A percentile compares a stretch with the other conserved stretches of the same genome.
Conservation (phyloP, 495 filamentous ascomycete genomes). For the Pyrenula aspistea region DNA sequence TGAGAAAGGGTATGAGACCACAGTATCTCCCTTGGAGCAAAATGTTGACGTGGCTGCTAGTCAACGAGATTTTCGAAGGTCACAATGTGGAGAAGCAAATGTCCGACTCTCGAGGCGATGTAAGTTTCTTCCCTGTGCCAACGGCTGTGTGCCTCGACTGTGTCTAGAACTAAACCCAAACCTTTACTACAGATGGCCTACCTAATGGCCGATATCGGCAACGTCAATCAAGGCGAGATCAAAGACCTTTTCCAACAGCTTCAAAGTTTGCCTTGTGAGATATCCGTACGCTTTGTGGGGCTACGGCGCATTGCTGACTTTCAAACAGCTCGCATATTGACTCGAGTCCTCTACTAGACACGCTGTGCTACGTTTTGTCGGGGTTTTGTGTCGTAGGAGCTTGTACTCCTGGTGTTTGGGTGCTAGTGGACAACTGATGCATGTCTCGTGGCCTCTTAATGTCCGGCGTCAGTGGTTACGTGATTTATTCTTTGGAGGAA, state of each 20-base stretch:
- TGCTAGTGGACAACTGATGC: no score
- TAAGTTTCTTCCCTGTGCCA: constrained; percentile 34
- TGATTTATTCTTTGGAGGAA: no score
- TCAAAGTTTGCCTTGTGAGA: constrained; percentile 71
- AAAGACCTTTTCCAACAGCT: constrained; percentile 74
- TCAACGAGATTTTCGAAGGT: constrained; percentile 84
- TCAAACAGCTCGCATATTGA: no score
- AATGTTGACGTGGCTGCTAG: no score
- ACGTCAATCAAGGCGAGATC: constrained; percentile 68
- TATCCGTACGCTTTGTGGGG: no score
- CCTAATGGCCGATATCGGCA: constrained; percentile 93
- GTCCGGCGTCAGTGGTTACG: no score
- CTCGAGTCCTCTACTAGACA: no score
- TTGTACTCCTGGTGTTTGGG: no score
- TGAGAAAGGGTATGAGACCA: constrained; percentile 52
- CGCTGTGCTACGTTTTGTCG: no score
- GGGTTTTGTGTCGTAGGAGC: no score
- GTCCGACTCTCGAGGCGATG: constrained; percentile 86
- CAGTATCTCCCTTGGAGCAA: constrained; percentile 4
- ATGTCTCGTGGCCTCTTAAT: no score
- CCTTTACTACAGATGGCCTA: constrained; percentile 61
- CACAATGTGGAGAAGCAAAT: constrained; percentile 99
- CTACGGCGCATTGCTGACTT: no score
- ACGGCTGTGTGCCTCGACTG: neutral
- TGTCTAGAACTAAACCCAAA: constrained; percentile 5